Percentiles rank a stretch among this genome's conserved stretches.
Conservation (phyloP, 2,329 filamentous ascomycete species). For the Aspergillus luchuensis region DNA sequence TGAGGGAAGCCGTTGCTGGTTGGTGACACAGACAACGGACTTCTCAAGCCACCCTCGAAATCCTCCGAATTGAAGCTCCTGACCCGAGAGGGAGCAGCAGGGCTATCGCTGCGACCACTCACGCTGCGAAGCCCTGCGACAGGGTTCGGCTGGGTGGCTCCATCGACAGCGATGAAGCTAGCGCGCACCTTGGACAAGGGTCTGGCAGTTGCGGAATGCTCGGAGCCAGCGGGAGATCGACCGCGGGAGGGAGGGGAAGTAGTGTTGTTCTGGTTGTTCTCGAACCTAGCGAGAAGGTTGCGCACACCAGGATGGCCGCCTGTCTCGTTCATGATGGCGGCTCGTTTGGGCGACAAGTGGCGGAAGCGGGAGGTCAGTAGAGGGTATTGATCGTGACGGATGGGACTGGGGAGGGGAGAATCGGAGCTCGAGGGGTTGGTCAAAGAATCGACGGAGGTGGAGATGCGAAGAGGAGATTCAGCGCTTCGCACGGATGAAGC, state of each 20-base stretch:
- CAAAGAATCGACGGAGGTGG: conserved; percentile 4
- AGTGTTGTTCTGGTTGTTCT: conserved; percentile 64
- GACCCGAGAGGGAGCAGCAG: conserved; percentile 30
- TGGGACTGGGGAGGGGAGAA: background rate
- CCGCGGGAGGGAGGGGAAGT: conserved; percentile 69
- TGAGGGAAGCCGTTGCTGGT: conserved; percentile 25
- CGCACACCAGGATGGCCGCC: conserved; percentile 57
- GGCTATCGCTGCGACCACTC: conserved; percentile 38
- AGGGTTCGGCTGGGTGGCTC: conserved; percentile 45
- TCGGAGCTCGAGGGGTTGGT: conserved; percentile 1
- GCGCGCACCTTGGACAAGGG: conserved; percentile 75
- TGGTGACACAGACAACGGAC: conserved; percentile 31
- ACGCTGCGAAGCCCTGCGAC: conserved; percentile 47
- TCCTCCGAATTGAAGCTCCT: conserved; percentile 36
- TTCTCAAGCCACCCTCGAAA: conserved; percentile 34
- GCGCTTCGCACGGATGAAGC: background rate
- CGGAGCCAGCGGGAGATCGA: conserved; percentile 61
- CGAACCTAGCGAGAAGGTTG: conserved; percentile 79
- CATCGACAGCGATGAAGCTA: conserved; percentile 72
- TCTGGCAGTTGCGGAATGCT: conserved; percentile 48
- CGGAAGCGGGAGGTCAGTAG: conserved; percentile 1
- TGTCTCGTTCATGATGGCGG: conserved; percentile 23
- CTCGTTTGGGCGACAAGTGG: background rate
- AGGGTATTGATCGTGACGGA: conserved; percentile 7
- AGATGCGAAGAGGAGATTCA: conserved; percentile 7